Base-by-base conservation (phyloP, 2,329 filamentous ascomycete genomes). In the Colletotrichum chlorophyti region DNA sequence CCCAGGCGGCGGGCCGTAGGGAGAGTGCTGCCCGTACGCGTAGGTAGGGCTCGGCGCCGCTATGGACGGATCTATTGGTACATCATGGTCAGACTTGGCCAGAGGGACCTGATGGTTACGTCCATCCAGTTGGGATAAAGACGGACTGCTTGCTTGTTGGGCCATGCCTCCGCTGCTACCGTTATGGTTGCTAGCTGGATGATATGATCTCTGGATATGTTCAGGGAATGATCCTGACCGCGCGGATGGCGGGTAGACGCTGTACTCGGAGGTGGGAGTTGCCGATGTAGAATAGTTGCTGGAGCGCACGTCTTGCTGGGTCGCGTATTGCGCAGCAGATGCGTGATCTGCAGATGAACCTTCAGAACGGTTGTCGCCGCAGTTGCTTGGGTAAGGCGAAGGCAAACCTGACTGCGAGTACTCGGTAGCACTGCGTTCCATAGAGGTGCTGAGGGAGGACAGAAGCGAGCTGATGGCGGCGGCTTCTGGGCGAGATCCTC, bases 51-150 rank as follows among this genome's bases (percentile, higher is more conserved):
- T 97, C 72, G 92, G 91, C 70, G 91, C 89, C 76, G 93, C 91
- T 75, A 97, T 97, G 76, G 93, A 96, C 72, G 93, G 93, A 96
- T 97, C 94, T 97, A 96, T 93, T 89, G 92, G 92, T 83, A 96
- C 87, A 88, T 92, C 89, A 86, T 85, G 86, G 92, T 97, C 91
- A 97, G 93, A 96, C 79, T 92, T 93, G 80, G 89, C 84, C 83
- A 86, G 83, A 76, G 84, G 82, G 80, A 85, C 83, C 81, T 88
- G 89, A 88, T 90, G 87, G 84, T 83, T 89, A 80, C 84, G 82
- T 73, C 77, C 90, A 91, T 93, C 90, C 85, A 88, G 85, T 82
- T 91, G 82, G 87, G 90, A 84, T 84, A 91, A 85, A 80, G 91
- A 97, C 93, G 91, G 91, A 97, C 93, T 97, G 90, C 91, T 91